Evolutionary conservation across 2,329 filamentous ascomycete species (phyloP).

Genomic region (Xylaria sp.): DNA sequence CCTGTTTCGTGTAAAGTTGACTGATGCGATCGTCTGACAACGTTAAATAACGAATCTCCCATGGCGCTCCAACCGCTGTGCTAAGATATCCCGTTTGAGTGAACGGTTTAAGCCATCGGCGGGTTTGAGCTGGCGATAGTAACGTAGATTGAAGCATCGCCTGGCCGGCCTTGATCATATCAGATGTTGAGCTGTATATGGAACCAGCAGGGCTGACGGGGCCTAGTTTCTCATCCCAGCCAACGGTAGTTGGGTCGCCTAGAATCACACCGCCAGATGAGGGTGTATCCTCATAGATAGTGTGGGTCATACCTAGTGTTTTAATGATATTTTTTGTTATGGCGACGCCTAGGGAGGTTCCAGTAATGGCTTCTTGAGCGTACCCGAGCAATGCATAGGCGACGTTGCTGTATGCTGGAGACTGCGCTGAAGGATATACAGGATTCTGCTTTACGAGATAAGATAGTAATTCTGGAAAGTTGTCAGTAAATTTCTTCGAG

Average conservation of each 20-base stretch:
- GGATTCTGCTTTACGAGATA: constrained; percentile 41
- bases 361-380: constrained; percentile 48
- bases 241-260: constrained; percentile 19
- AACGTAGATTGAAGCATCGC: constrained; percentile 33
- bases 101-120: constrained; percentile 37
- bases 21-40: constrained; percentile 15
- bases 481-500: constrained; percentile 9
- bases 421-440: constrained; percentile 41
- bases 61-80: constrained; percentile 35
- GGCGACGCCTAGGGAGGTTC: constrained; percentile 37
- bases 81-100: constrained; percentile 29
- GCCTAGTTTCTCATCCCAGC: constrained; percentile 37
- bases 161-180: constrained; percentile 35
- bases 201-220: constrained; percentile 30
- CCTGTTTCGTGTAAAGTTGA: constrained; percentile 32
- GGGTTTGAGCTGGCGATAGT: constrained; percentile 30
- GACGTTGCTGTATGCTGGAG: constrained; percentile 46
- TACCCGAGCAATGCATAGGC: constrained; percentile 47
- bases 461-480: constrained; percentile 33
- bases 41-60: constrained; percentile 35
- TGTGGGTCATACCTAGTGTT: constrained; percentile 41
- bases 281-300: constrained; percentile 34
- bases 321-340: constrained; percentile 42
- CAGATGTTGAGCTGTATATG: constrained; percentile 28
- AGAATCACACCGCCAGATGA: constrained; percentile 20